phyloP scores from a whole-genome alignment of 179 eudicot genomes.

The Beta macrorhiza region DNA sequence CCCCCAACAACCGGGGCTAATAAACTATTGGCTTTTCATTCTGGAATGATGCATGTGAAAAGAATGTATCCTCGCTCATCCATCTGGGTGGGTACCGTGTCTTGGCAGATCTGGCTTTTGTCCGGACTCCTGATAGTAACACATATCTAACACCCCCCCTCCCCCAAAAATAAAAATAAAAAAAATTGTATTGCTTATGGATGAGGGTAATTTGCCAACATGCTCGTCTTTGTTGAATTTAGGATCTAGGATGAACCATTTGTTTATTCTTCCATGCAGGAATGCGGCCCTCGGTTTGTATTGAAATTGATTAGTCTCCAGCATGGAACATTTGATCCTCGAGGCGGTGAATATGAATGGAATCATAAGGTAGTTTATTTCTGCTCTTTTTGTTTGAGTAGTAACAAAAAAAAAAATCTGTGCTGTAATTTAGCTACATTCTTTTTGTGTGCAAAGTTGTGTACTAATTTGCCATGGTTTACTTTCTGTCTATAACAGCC shows the following conservation, averaged over 20 bases:
- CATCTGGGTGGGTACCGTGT: neutral
- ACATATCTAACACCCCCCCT: neutral
- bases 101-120: neutral
- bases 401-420: neutral
- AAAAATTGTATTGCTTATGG: neutral
- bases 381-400: neutral
- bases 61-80: neutral
- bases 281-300: slow-evolving; percentile 93
- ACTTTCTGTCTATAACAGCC: slow-evolving; percentile 46
- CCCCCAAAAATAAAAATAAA: neutral
- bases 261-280: slow-evolving; percentile 45
- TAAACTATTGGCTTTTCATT: neutral
- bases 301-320: slow-evolving; percentile 78
- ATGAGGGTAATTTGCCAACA: neutral
- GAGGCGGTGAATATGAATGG: slow-evolving; percentile 92
- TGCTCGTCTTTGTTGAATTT: neutral
- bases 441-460: neutral
- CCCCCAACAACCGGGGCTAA: neutral
- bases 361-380: slow-evolving; percentile 66
- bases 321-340: slow-evolving; percentile 89
- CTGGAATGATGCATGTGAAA: neutral
- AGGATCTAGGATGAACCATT: neutral
- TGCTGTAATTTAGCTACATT: neutral
- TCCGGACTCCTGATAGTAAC: neutral
- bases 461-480: neutral